Percentiles rank a stretch among this genome's conserved stretches.
Evolutionary conservation across 345 rosid genomes (phyloP).

Genomic region (Eutrema japonicum): DNA sequence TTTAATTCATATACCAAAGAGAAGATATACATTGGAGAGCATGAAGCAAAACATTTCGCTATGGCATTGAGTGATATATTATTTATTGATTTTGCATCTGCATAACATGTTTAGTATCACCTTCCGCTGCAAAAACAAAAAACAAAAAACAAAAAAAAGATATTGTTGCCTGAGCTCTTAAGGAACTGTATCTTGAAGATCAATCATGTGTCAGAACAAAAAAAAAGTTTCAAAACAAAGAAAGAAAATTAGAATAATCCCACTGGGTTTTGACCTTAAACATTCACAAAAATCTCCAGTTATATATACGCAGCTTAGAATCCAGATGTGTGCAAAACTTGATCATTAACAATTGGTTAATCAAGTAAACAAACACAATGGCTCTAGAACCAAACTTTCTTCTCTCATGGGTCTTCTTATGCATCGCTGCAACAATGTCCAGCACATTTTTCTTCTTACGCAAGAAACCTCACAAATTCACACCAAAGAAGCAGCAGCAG

Average conservation of each 20-base stretch:
- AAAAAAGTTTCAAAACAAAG: neutral
- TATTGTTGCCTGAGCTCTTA: constrained; percentile 25
- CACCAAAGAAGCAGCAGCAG: constrained; percentile 21
- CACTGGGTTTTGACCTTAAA: constrained; percentile 33
- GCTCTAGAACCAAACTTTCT: constrained; percentile 39
- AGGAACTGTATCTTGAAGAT: constrained; percentile 42
- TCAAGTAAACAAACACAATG: constrained; percentile 36
- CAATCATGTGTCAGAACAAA: constrained; percentile 40
- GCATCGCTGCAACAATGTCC: constrained; percentile 49
- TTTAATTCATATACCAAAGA: neutral
- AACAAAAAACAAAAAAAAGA: neutral
- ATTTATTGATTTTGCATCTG: neutral
- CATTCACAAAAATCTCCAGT: constrained; percentile 24
- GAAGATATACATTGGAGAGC: neutral
- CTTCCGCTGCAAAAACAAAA: constrained; percentile 14
- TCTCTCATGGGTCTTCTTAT: constrained; percentile 46
- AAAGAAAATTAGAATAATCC: constrained; percentile 5
- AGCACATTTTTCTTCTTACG: constrained; percentile 47
- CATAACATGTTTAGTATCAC: constrained; percentile 38
- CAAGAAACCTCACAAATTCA: constrained; percentile 32
- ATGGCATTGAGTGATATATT: neutral
- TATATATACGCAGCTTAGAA: constrained; percentile 38
- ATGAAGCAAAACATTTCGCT: constrained; percentile 1
- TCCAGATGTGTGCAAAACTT: constrained; percentile 8
- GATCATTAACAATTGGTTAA: neutral